A percentile compares a stretch with the other conserved stretches of the same genome.
These are phyloP conservation scores for Rostrohypoxylon terebratum DNA, from an alignment of 495 filamentous ascomycete genomes.

Conservation along the genomic window DNA sequence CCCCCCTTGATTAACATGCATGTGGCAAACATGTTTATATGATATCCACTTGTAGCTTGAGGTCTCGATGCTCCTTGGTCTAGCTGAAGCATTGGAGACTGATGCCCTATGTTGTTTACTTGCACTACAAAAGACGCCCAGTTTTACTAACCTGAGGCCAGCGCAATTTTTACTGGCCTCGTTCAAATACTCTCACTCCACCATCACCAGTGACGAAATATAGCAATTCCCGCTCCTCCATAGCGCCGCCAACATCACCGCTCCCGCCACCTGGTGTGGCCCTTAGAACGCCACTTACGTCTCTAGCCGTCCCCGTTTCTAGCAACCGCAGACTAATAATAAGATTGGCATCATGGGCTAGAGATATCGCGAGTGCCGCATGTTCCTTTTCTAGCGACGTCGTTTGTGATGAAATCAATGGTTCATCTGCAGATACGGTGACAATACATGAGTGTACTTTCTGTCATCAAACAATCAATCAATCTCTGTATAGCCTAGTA, in stretches of 20 bases:
- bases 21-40: not conserved
- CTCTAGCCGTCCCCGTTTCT: constrained; percentile 85
- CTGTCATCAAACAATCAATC: constrained; percentile 48
- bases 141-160: not conserved
- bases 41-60: not conserved
- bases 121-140: not conserved
- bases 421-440: constrained; percentile 74
- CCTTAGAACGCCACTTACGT: constrained; percentile 90
- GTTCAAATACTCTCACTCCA: constrained; percentile 82
- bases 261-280: constrained; percentile 68
- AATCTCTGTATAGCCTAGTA: constrained; percentile 19
- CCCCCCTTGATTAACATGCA: constrained; percentile 5
- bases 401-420: constrained; percentile 67
- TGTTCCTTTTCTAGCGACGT: constrained; percentile 78
- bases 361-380: constrained; percentile 71
- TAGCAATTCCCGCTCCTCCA: constrained; percentile 77
- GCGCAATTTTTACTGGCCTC: constrained; percentile 62
- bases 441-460: constrained; percentile 71
- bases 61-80: not conserved
- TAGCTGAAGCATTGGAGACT: not conserved
- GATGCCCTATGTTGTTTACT: not conserved
- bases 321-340: constrained; percentile 77
- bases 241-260: constrained; percentile 37
- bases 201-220: constrained; percentile 84
- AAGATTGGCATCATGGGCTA: constrained; percentile 79